Evolutionary conservation across 2,329 filamentous ascomycete species (phyloP).

Genomic region (Ophiocordyceps sinensis): DNA sequence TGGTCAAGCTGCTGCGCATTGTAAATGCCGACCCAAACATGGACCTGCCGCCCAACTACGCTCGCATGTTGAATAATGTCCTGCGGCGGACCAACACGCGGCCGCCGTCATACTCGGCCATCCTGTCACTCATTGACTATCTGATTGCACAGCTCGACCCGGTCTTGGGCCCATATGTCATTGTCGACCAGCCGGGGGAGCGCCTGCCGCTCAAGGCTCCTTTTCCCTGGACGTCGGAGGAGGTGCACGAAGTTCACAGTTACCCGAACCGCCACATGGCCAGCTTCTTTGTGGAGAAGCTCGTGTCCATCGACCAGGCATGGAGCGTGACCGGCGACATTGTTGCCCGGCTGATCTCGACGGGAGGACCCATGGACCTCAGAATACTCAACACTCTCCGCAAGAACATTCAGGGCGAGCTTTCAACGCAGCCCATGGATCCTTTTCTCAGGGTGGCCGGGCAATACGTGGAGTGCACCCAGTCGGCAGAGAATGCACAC

Average conservation of each 20-base stretch:
- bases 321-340: constrained; percentile 36
- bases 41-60: constrained; percentile 39
- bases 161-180: constrained; percentile 15
- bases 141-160: constrained; percentile 30
- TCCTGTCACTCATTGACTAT: constrained; percentile 34
- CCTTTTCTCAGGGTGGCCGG: constrained; percentile 45
- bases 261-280: constrained; percentile 15
- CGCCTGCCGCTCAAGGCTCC: constrained; percentile 21
- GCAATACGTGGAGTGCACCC: constrained; percentile 33
- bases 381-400: constrained; percentile 39
- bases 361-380: constrained; percentile 33
- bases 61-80: constrained; percentile 36
- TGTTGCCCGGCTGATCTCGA: constrained; percentile 39
- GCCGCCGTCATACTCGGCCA: constrained; percentile 37
- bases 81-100: constrained; percentile 32
- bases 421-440: constrained; percentile 25
- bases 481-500: constrained; percentile 17
- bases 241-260: constrained; percentile 30
- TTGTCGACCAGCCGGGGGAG: constrained; percentile 23
- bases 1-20: constrained; percentile 43
- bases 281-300: constrained; percentile 50
- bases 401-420: constrained; percentile 34
- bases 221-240: constrained; percentile 30
- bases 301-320: constrained; percentile 49
- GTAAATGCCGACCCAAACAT: constrained; percentile 42